Evolutionary conservation across 345 rosid genomes (phyloP), one percentile per base, ranked within the genome.

Genomic region (Murraya paniculata): DNA sequence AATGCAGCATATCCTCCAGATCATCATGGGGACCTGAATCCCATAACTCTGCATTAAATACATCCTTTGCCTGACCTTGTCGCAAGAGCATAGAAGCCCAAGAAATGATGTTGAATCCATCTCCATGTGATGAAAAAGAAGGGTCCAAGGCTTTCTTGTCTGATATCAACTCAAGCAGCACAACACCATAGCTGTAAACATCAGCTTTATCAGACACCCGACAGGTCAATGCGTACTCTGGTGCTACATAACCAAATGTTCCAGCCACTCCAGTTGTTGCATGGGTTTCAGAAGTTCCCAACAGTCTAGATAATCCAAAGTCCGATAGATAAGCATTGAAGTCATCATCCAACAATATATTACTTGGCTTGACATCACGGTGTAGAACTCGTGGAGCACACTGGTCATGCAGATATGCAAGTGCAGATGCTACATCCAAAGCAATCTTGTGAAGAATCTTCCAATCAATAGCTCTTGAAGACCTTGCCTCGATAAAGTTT

Each of bases 281-380:
- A 58, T 85, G 88, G 5, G 86, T 80, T 79, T 82, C 82, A 6
- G 88, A 82, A 24, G 79, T 77, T 35, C 85, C 88, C 65, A 82
- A 38, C 7, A 85, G 86, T 78, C 84, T 80, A 19, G 88, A 68
- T 25, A 82, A 70, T 45, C 84, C 82, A 75, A 85, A 85, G 79
- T 85, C 88, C 9, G 88, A 82, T 35, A 85, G 39, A 27, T 82
- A 85, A 1, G 86, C 86, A 48, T 80, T 82, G 57, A 75, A 82
- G 9, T 82, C 84, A 24, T 76, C 71, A 60, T 85, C 88, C 78
- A 82, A 35, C 58, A 82, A 66, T 64, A 85, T 82, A 68, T 85
- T 85, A 60, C 83, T 81, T 6, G 83, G 84, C 82, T 85, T 85
- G 74, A 85, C 80, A 74, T 85, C 87, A 11, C 82, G 84, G 82